These are phyloP conservation scores for Sinapis alba DNA, from an alignment of 441 rosid genomes.

Conservation along the genomic window DNA sequence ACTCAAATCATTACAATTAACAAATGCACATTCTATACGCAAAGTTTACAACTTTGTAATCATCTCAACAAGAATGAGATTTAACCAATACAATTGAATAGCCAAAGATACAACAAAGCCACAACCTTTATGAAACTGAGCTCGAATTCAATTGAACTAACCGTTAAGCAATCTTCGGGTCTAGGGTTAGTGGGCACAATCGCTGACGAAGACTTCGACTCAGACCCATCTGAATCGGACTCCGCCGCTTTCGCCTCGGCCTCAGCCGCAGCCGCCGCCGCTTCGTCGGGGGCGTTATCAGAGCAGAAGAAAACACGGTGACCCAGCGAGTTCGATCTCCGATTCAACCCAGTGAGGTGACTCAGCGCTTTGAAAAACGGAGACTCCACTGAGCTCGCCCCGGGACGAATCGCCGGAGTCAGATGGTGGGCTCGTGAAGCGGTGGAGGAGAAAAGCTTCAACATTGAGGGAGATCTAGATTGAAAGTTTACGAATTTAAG, in stretches of 20 bases:
- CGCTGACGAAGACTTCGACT: conserved; percentile 67
- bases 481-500: conserved; percentile 24
- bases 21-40: background rate
- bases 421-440: conserved; percentile 54
- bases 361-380: conserved; percentile 56
- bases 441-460: conserved; percentile 73
- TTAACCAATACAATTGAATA: background rate
- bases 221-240: conserved; percentile 50
- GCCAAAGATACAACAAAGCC: background rate
- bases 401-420: conserved; percentile 47
- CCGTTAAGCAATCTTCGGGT: conserved; percentile 93
- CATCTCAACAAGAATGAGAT: conserved; percentile 7
- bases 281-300: conserved; percentile 36
- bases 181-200: conserved; percentile 75
- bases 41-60: background rate
- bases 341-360: conserved; percentile 53
- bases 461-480: conserved; percentile 52
- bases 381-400: conserved; percentile 38
- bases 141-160: conserved; percentile 30
- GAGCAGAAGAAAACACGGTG: conserved; percentile 81
- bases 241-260: conserved; percentile 55
- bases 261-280: conserved; percentile 48
- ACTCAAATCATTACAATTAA: background rate
- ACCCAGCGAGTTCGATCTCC: conserved; percentile 40
- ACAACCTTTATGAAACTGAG: background rate